These are phyloP conservation scores for Calendula officinalis DNA, from an alignment of 129 eudicot genomes.

Conservation along the genomic window DNA sequence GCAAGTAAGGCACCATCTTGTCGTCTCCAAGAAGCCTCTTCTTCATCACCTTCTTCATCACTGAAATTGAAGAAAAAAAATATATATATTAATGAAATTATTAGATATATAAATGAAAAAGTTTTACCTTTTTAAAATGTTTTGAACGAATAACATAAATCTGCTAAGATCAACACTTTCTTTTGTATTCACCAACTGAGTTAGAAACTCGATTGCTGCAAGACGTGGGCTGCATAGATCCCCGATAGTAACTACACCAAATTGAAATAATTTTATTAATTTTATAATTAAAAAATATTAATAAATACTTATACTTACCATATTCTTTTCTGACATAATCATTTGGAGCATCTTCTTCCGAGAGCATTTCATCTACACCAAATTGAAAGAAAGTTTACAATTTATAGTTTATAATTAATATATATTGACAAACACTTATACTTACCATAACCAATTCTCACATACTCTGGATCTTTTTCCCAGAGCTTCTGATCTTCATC, in stretches of 20 bases:
- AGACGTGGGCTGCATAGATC: constrained; percentile 94
- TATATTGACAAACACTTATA: no score
- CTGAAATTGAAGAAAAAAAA: constrained; percentile 29
- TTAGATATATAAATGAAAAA: background rate
- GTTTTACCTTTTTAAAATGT: constrained; percentile 66
- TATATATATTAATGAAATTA: background rate
- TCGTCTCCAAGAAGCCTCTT: constrained; percentile 71
- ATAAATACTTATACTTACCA: no score
- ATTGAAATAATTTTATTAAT: no score
- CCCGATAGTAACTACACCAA: constrained; percentile 70
- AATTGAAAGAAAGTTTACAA: no score
- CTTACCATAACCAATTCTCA: constrained; percentile 94
- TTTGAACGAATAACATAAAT: constrained; percentile 68
- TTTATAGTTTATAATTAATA: no score
- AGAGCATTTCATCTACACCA: no score
- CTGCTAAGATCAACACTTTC: constrained; percentile 87
- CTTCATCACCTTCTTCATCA: constrained; percentile 61
- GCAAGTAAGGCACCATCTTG: constrained; percentile 98
- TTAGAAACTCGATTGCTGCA: constrained; percentile 95
- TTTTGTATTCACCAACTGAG: constrained; percentile 88
- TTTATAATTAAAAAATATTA: no score
- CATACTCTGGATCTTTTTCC: no score
- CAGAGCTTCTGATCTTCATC: constrained; percentile 90
- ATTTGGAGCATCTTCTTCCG: no score
- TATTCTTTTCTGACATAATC: no score